Base-by-base conservation (phyloP, 2,329 filamentous ascomycete genomes). In the Nothophoma quercina region DNA sequence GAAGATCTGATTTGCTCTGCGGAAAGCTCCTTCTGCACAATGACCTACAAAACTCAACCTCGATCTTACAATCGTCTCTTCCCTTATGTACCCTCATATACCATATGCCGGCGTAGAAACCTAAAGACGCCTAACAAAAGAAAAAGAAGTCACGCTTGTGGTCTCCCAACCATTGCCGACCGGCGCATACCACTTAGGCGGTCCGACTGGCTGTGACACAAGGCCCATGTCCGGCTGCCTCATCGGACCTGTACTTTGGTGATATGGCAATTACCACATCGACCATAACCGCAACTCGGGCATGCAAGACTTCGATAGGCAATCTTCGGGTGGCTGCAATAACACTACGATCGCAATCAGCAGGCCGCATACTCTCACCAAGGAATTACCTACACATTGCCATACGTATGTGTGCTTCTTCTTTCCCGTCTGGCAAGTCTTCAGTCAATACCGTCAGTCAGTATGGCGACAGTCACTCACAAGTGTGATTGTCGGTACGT, bases 401-500 rank as follows among this genome's bases (percentile, higher is more conserved):
- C 38, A 41, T 12, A 41, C 15, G 8, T 41, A 41, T 6, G 38
- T 41, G 18, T 41, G 38, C 9, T 30, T 41, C 9, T 30, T 41
- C 10, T 41, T 39, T 18, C 18, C 34, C 13, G 34, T 19, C 34
- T 36, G n/a, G n/a, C n/a, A n/a, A n/a, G n/a, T n/a, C n/a, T n/a
- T n/a, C n/a, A n/a, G n/a, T n/a, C n/a, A 32, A 32, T 16, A 2
- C n/a, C 15, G 32, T 34, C 16, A 19, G 15, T 21, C 29, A 15
- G 29, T 32, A 4, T 32, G 4, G 2, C 15, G 15, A 15, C 29
- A 15, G 13, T 9, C 6, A 6, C 4, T 33, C 45, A 28, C 16
- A 5, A 36, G 26, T 23, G 10, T 19, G 46, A 49, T 42, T 38
- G 46, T 49, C 23, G 13, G n/a, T n/a, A n/a, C n/a, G n/a, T n/a